These are phyloP conservation scores for Eragrostis tef DNA, from an alignment of 202 grass and related monocot genomes.

Conservation along the genomic window DNA sequence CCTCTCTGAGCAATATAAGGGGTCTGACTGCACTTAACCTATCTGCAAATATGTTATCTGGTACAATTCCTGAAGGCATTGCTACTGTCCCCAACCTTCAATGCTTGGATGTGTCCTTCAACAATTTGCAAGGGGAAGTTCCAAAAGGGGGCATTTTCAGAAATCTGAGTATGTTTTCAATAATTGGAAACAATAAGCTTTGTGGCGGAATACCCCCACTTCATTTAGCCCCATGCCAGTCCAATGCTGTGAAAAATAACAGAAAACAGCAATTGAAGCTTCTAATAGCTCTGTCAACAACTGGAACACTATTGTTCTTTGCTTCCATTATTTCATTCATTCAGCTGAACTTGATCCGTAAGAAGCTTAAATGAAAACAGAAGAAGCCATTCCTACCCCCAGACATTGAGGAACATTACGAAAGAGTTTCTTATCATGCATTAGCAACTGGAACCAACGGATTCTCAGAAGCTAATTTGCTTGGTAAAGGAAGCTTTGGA, in stretches of 20 bases:
- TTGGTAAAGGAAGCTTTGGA: constrained; percentile 37
- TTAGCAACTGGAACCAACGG: constrained; percentile 25
- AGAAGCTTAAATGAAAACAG: neutral
- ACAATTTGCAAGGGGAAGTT: constrained; percentile 33
- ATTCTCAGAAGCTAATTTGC: constrained; percentile 29
- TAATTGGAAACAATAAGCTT: constrained; percentile 36
- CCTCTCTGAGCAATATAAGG: neutral
- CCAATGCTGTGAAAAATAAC: too few species aligned
- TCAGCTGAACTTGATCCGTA: neutral
- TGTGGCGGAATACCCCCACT: constrained; percentile 37
- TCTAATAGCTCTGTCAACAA: neutral
- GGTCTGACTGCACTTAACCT: neutral
- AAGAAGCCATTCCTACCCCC: neutral
- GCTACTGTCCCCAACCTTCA: neutral
- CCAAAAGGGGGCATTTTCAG: constrained; percentile 34
- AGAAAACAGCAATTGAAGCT: neutral
- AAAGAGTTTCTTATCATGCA: constrained; percentile 20
- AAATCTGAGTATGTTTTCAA: neutral
- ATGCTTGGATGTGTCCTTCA: constrained; percentile 31
- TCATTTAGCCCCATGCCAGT: constrained; percentile 19
- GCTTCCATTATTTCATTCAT: too few species aligned
- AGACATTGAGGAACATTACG: neutral
- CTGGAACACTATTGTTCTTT: neutral
- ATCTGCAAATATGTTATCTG: constrained; percentile 46
- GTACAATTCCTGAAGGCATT: neutral